Evolutionary conservation across 140 eudicot genomes (phyloP), one percentile per base, ranked within the genome.

Genomic region (Anethum foeniculum): DNA sequence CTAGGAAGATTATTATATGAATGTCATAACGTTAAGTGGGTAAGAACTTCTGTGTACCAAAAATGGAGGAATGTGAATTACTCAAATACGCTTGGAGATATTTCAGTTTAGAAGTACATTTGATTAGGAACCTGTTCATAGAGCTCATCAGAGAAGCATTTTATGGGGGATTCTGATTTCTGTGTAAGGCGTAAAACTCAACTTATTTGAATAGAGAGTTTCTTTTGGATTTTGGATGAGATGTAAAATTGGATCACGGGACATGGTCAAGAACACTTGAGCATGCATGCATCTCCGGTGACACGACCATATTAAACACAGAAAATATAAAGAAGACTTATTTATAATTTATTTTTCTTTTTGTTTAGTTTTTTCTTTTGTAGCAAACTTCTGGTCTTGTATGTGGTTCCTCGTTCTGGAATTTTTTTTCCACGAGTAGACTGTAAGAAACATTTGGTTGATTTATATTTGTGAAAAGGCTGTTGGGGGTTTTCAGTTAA

Each of bases 61-160:
- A 52, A 12, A 41, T 78, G 88, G 83, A 81, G 81, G 80, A 83
- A 68, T 84, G 87, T 85, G 89, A 88, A 90, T 84, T 86, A 84
- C 77, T 81, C 81, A 52, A 78, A 82, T 83, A 77, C 80, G 82
- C 30, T 75, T 25, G 80, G 77, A 74, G 82, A 76, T 52, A 75
- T 82, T 85, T 91, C 86, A 83, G 88, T 87, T 79, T 86, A 85
- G 91, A 84, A 88, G 88, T 88, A 88, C 88, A 88, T 87, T 83
- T 78, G 86, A 80, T 85, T 85, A 86, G 94, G 80, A 73, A 74
- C 85, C 85, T 64, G 90, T 86, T 86, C 80, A 87, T 85, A 90
- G 82, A 87, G 84, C 86, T 84, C 81, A 73, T 85, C 86, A 82
- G 81, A 83, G 80, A 36, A 80, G 76, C 80, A 65, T 80, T 67